A percentile compares a stretch with the other conserved stretches of the same genome.
These are phyloP conservation scores for Mortierella claussenii DNA, from an alignment of 192 early-diverging fungal genomes.

Conservation along the genomic window DNA sequence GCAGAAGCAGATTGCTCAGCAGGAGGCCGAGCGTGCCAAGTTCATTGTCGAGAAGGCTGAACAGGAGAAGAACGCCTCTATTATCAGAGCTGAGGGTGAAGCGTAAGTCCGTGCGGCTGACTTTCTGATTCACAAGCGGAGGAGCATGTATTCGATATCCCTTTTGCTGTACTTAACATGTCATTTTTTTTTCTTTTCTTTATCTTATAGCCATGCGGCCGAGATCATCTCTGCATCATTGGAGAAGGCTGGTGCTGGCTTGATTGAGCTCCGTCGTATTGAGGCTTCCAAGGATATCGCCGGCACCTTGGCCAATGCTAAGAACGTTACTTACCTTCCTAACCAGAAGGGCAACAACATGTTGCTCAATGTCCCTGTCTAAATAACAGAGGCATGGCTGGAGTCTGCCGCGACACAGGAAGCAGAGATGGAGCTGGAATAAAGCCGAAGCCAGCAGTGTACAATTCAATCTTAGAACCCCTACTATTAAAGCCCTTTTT, in stretches of 20 bases:
- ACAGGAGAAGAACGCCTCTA: conserved; percentile 96
- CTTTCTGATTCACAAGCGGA: too few relatives aligned
- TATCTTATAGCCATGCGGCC: conserved; percentile 71
- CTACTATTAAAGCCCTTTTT: neutral
- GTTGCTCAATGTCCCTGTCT: conserved; percentile 51
- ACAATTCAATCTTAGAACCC: neutral
- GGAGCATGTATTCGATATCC: too few relatives aligned
- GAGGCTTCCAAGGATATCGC: conserved; percentile 98
- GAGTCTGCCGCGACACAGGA: neutral
- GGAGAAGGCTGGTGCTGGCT: conserved; percentile 91
- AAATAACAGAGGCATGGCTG: too few relatives aligned
- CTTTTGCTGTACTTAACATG: too few relatives aligned
- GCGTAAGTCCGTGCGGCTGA: conserved; percentile 69
- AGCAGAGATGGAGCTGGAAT: neutral
- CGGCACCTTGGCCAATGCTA: conserved; percentile 78
- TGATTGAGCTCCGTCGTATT: conserved; percentile 96
- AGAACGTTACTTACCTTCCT: conserved; percentile 95
- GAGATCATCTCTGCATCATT: conserved; percentile 89
- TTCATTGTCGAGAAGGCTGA: conserved; percentile 99
- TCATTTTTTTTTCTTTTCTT: neutral
- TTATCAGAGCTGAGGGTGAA: conserved; percentile 99
- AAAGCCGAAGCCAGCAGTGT: neutral
- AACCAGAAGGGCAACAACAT: conserved; percentile 57
- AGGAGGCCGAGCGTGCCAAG: conserved; percentile 98
- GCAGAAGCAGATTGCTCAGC: conserved; percentile 98